Conservation (phyloP, 2,329 filamentous ascomycete genomes). For the Stagonosporopsis cucurbitacearum region DNA sequence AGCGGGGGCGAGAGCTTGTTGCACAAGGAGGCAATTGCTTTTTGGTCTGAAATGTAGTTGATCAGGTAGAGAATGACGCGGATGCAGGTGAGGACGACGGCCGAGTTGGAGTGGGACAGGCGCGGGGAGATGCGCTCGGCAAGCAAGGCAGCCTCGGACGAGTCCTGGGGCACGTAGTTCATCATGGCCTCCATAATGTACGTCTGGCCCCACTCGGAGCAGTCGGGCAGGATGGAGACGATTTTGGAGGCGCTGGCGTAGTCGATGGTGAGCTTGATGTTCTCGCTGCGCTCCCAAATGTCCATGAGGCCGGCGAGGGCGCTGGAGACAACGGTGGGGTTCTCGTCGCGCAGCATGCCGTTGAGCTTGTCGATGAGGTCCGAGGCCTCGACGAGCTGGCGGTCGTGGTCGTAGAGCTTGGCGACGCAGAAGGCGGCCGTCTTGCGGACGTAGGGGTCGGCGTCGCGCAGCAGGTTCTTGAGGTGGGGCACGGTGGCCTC, state of each 20-base stretch:
- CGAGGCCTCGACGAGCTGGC: slow-evolving; percentile 84
- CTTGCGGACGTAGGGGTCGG: slow-evolving; percentile 95
- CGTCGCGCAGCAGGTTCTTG: slow-evolving; percentile 81
- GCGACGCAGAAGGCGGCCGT: slow-evolving; percentile 96
- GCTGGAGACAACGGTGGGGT: slow-evolving; percentile 95
- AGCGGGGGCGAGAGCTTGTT: slow-evolving; percentile 93
- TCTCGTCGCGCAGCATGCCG: slow-evolving; percentile 88
- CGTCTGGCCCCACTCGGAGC: slow-evolving; percentile 98
- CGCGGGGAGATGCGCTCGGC: slow-evolving; percentile 95
- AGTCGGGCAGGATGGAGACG: slow-evolving; percentile 93
- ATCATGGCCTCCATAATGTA: slow-evolving; percentile 98
- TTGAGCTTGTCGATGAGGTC: slow-evolving; percentile 94
- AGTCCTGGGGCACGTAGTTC: slow-evolving; percentile 95
- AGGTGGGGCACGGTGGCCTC: slow-evolving; percentile 86
- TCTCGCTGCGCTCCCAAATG: slow-evolving; percentile 97
- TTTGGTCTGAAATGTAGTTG: slow-evolving; percentile 96
- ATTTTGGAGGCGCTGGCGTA: slow-evolving; percentile 98
- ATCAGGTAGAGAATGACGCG: slow-evolving; percentile 95
- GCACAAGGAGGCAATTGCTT: slow-evolving; percentile 84
- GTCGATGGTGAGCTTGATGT: slow-evolving; percentile 97
- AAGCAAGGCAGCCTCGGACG: slow-evolving; percentile 82
- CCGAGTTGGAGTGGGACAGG: slow-evolving; percentile 94
- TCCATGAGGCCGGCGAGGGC: slow-evolving; percentile 91
- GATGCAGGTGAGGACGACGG: slow-evolving; percentile 94
- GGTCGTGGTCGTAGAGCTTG: slow-evolving; percentile 97